Evolutionary conservation across 305 asterid species (phyloP).

Genomic region (Rubia tinctorum): DNA sequence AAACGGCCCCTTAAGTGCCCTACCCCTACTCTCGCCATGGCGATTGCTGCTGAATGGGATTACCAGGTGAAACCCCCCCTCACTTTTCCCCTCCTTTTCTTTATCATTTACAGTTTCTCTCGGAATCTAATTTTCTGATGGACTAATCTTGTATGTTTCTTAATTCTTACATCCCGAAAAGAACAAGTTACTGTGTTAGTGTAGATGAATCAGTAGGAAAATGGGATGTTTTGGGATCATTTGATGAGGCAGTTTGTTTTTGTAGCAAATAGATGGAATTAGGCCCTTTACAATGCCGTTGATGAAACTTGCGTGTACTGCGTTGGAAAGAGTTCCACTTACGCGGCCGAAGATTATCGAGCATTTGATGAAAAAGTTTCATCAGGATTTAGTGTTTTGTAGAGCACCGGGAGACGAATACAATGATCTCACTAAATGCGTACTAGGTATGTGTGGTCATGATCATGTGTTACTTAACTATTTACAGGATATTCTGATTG

Average conservation of each 20-base stretch:
- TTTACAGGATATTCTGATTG: neutral
- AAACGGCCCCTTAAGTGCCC: constrained; percentile 84
- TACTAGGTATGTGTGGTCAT: constrained; percentile 46
- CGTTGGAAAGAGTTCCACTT: constrained; percentile 89
- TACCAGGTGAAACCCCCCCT: constrained; percentile 51
- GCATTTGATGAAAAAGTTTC: constrained; percentile 62
- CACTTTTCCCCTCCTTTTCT: neutral
- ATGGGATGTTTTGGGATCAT: neutral
- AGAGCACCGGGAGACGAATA: constrained; percentile 86
- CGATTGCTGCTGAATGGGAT: constrained; percentile 99
- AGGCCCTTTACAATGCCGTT: constrained; percentile 93
- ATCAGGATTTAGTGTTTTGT: constrained; percentile 80
- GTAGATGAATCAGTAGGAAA: neutral
- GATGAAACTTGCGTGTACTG: constrained; percentile 92
- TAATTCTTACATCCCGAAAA: neutral
- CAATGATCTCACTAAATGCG: constrained; percentile 48
- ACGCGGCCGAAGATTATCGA: constrained; percentile 61
- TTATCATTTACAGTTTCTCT: neutral
- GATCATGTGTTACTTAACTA: neutral
- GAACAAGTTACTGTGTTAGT: neutral
- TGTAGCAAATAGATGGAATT: constrained; percentile 79
- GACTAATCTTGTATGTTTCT: neutral
- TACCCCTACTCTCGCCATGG: constrained; percentile 74
- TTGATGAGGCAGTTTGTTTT: constrained; percentile 21
- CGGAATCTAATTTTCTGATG: neutral